Evolutionary conservation across 1,284 basidiomycete genomes (phyloP), one percentile per base, ranked within the genome.

Genomic region (Naganishia sp.): DNA sequence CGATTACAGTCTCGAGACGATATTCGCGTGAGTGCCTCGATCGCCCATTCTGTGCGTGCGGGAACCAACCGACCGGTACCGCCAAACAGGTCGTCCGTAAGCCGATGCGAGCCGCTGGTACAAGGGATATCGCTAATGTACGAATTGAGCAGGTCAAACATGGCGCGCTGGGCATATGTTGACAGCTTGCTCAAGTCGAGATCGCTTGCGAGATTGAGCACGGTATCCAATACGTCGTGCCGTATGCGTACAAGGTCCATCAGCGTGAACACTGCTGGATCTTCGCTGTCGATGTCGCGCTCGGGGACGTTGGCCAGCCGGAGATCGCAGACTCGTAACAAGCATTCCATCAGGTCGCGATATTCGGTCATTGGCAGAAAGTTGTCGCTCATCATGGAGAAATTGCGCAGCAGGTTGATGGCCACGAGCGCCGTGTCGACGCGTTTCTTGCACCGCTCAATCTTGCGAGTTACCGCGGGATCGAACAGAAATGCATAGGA

Each of bases 391-490:
- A 89, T 82, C 63, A 86, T 81, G 7, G 91, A 87, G 69, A 96
- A 84, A 79, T 96, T 97, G 56, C 92, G 89, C 59, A 98, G 81
- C 71, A 98, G 87, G 74, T 90, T 93, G 55, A 89, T 77, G 49
- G 90, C 83, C 1, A 87, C 82, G 36, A 93, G 82, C 49, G 94
- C 83, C 57, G 88, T 79, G 67, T 89, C 88, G 42, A 56, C 52
- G 31, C 66, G 54, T 18, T 52, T 50, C 42, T 36, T 55, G 42
- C 36, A 45, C 21, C 42, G 39, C 33, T 54, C 57, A 18, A 61
- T 42, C 21, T 49, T 61, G 48, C 48, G 48, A 6, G 46, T 42
- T 2, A 43, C 36, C 21, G 9, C 33, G n/a, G 57, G 57, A 18
- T 61, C 57, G 23, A 61, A 61, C 48, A 43, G 23, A 11, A 31